Conservation (phyloP, 108 stramenopile species). For the Conticribra guillardii region DNA sequence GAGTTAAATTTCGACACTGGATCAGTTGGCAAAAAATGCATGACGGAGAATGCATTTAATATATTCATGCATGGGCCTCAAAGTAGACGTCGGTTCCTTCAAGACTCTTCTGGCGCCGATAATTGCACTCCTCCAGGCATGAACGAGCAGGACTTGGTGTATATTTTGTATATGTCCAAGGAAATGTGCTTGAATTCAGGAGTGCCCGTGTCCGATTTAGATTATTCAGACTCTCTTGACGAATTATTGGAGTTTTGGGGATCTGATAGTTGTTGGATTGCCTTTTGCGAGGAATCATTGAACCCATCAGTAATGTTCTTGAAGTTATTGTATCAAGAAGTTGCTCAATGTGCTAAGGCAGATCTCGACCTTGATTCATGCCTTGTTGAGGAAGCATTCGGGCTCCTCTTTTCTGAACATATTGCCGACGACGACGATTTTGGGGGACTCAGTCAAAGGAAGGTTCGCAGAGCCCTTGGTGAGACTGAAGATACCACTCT, state of each 20-base stretch:
- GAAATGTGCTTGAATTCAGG: slow-evolving; percentile 16
- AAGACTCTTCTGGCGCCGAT: background rate
- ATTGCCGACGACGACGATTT: slow-evolving; percentile 1
- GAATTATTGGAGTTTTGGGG: slow-evolving; percentile 19
- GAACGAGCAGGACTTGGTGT: slow-evolving; percentile 16
- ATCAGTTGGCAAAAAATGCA: background rate
- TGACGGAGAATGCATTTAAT: background rate
- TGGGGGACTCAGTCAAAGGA: too few species aligned
- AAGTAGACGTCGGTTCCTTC: background rate
- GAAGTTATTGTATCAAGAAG: slow-evolving; percentile 29
- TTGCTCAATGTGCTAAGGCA: slow-evolving; percentile 27
- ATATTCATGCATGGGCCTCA: background rate
- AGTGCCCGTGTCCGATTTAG: slow-evolving; percentile 14
- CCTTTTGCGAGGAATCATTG: slow-evolving; percentile 36
- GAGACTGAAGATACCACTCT: background rate
- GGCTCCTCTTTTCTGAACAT: slow-evolving; percentile 4
- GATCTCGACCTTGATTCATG: slow-evolving; percentile 27
- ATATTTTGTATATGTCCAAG: slow-evolving; percentile 9
- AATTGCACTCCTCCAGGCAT: slow-evolving; percentile 38
- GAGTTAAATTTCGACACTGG: background rate
- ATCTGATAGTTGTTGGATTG: slow-evolving; percentile 36
- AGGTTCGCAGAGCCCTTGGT: slow-evolving; percentile 15
- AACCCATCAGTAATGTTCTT: slow-evolving; percentile 17
- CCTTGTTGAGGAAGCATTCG: slow-evolving; percentile 26
- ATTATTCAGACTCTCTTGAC: slow-evolving; percentile 8